Evolutionary conservation across 2,329 filamentous ascomycete genomes (phyloP), one percentile per base, ranked within the genome.

Genomic region (Pestalotiopsis sp.): DNA sequence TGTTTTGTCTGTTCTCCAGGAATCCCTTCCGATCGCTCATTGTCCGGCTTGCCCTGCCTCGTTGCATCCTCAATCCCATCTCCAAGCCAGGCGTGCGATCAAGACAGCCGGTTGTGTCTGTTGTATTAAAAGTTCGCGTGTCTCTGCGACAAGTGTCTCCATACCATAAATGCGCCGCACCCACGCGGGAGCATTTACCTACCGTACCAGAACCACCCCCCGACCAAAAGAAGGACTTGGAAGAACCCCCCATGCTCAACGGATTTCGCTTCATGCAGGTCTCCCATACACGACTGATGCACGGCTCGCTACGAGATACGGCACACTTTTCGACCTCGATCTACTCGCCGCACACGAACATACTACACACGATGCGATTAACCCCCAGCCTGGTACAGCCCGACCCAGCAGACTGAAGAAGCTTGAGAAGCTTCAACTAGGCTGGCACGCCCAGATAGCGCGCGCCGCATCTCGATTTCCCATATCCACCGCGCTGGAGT

Each of bases 361-460:
- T 11, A 58, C 17, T 41, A 75, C 78, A 76, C 78, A 83, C 79
- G 80, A 83, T 83, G 81, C 81, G 78, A 81, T 78, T 76, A 78
- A 75, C 72, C 75, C 76, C 77, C 74, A 76, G 74, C 74, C 76
- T 80, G 78, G 81, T 78, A 78, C 80, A 80, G 66, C 69, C 66
- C 39, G 66, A 70, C 72, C 77, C 75, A 78, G 78, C 78, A 79
- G 77, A 80, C 75, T 82, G 78, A 81, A 52, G 45, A 52, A 52
- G 41, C 41, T 49, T 49, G 56, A 76, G 73, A 76, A 57, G 45
- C n/a, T 66, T 31, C 23, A 25, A 17, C 49, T 66, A 66, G 64
- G n/a, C 45, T 20, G 31, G 31, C 31, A 36, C 31, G 20, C 12
- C 27, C 45, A 27, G 62, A 27, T 36, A 65, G 20, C 45, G 45